Evolutionary conservation across 768 basidiomycete genomes (phyloP).

Genomic region (Tulasnella sp.): DNA sequence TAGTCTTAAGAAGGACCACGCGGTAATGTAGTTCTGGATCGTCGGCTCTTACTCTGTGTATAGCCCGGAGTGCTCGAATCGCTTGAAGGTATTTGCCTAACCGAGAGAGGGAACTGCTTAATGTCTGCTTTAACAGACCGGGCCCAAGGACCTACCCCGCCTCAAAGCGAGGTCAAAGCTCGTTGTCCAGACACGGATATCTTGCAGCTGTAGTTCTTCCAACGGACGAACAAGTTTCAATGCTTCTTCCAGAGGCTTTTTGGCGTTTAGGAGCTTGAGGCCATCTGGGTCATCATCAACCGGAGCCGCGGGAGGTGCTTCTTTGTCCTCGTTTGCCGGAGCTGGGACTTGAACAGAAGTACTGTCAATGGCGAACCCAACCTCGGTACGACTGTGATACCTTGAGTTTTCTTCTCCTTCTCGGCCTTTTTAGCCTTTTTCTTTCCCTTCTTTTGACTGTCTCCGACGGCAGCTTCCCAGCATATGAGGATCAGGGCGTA

Average conservation of each 20-base stretch:
- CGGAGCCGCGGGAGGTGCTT: constrained; percentile 56
- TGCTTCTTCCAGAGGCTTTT: constrained; percentile 75
- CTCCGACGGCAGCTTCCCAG: constrained; percentile 50
- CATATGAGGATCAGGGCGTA: neutral
- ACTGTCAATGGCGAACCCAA: neutral
- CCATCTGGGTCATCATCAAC: constrained; percentile 90
- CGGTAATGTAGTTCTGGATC: constrained; percentile 74
- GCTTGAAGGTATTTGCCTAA: constrained; percentile 84
- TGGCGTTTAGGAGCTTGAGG: constrained; percentile 60
- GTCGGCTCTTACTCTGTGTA: constrained; percentile 56
- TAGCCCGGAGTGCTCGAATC: constrained; percentile 63
- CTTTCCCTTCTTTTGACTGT: constrained; percentile 77
- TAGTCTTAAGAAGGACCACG: constrained; percentile 62
- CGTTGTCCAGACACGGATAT: constrained; percentile 72
- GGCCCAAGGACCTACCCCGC: constrained; percentile 57
- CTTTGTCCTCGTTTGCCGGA: constrained; percentile 61
- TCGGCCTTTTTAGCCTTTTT: constrained; percentile 78
- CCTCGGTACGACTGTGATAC: constrained; percentile 20
- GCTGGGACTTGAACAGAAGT: neutral
- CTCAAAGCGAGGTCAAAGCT: constrained; percentile 82
- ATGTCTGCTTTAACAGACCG: neutral
- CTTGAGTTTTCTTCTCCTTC: constrained; percentile 21
- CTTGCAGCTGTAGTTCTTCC: constrained; percentile 52
- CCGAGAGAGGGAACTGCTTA: neutral
- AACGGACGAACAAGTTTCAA: constrained; percentile 70